phyloP scores from a whole-genome alignment of 371 early-diverging fungal genomes.

The Catenaria anguillulae region DNA sequence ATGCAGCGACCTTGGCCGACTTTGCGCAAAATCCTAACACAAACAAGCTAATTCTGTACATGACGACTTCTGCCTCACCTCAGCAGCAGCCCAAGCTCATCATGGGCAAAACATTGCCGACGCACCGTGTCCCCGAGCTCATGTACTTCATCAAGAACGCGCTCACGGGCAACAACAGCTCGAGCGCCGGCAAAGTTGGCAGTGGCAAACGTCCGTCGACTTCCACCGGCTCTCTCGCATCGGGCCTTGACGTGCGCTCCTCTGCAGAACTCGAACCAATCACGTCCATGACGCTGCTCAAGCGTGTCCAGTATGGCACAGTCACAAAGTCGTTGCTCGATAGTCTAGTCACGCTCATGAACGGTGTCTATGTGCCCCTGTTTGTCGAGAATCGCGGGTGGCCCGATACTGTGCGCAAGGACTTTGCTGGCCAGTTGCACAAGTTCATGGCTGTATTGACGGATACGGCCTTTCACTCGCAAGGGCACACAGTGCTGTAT shows the following conservation, averaged over 20 bases:
- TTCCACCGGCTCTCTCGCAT: not conserved
- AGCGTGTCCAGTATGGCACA: constrained; percentile 8
- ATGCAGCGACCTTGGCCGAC: no score
- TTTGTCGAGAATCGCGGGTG: constrained; percentile 12
- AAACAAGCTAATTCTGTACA: no score
- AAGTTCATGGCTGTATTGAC: constrained; percentile 14
- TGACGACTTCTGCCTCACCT: no score
- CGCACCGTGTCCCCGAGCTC: not conserved
- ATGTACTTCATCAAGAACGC: not conserved
- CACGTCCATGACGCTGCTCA: not conserved
- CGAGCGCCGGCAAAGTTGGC: not conserved
- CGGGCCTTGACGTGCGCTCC: not conserved
- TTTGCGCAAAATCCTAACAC: no score
- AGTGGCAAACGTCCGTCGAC: no score
- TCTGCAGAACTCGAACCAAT: not conserved
- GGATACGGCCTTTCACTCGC: constrained; percentile 9
- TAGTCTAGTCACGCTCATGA: constrained; percentile 9
- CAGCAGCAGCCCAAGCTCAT: not conserved
- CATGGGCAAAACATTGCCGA: not conserved
- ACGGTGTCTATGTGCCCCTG: constrained; percentile 12
- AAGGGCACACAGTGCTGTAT: constrained; percentile 13
- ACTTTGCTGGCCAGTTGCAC: constrained; percentile 12
- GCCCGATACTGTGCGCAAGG: constrained; percentile 13
- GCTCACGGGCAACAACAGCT: not conserved
- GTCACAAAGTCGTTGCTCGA: constrained; percentile 9